These are phyloP conservation scores for Halenospora varia DNA, from an alignment of 495 filamentous ascomycete species.

Conservation along the genomic window DNA sequence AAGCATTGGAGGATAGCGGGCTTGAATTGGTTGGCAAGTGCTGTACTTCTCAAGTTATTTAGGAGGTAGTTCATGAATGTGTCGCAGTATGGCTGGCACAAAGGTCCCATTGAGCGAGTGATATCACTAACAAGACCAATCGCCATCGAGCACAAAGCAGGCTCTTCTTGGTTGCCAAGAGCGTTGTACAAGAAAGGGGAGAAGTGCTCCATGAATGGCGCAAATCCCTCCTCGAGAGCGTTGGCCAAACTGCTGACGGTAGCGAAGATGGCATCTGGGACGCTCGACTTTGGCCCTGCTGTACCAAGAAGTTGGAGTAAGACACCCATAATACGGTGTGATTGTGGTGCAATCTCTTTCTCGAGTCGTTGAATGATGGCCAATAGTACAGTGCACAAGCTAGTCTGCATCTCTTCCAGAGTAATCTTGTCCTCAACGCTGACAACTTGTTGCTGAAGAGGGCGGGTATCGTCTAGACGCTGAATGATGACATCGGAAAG, in stretches of 20 bases:
- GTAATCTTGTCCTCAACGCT: constrained; percentile 93
- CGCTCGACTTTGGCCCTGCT: constrained; percentile 82
- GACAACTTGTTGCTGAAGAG: constrained; percentile 90
- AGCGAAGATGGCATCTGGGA: constrained; percentile 90
- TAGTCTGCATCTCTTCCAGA: constrained; percentile 96
- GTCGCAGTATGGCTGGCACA: constrained; percentile 91
- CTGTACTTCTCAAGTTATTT: constrained; percentile 73
- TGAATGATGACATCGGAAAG: constrained; percentile 82
- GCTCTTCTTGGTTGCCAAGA: constrained; percentile 91
- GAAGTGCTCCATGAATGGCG: constrained; percentile 96
- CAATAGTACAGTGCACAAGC: constrained; percentile 83
- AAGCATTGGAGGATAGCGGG: constrained; percentile 97
- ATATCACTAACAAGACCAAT: constrained; percentile 97
- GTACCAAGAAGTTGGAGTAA: constrained; percentile 74
- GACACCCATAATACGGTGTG: constrained; percentile 88
- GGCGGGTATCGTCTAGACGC: constrained; percentile 83
- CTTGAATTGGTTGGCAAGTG: constrained; percentile 92
- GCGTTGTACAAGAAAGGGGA: constrained; percentile 87
- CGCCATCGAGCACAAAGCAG: constrained; percentile 90
- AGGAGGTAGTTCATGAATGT: constrained; percentile 95
- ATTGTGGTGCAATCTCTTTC: constrained; percentile 83
- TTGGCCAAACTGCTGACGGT: constrained; percentile 82
- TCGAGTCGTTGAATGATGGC: constrained; percentile 90
- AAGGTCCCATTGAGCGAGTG: constrained; percentile 81
- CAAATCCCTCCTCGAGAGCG: constrained; percentile 85